These are phyloP conservation scores for Chrysanthemum lavandulifolium DNA, from an alignment of 129 eudicot genomes.

Conservation along the genomic window DNA sequence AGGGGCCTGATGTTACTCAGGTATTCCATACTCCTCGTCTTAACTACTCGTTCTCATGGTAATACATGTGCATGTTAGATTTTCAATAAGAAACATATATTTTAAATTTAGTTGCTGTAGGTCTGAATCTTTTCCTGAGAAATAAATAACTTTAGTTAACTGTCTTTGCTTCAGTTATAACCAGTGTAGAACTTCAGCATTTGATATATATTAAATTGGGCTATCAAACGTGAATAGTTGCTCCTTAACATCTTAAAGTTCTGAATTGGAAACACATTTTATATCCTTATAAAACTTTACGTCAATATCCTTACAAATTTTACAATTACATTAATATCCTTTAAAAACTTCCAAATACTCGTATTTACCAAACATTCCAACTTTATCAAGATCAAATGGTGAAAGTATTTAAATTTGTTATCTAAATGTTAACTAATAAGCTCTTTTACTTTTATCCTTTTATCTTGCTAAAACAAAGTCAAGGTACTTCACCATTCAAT, in stretches of 20 bases:
- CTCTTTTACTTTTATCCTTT: too few species aligned
- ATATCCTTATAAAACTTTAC: too few species aligned
- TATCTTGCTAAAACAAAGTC: too few species aligned
- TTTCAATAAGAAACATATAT: conserved; percentile 7
- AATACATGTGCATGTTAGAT: not conserved
- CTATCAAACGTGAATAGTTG: not conserved
- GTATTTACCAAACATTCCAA: too few species aligned
- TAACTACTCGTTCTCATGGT: not conserved
- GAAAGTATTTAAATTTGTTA: too few species aligned
- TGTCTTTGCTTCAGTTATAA: conserved; percentile 2
- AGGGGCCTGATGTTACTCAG: conserved; percentile 90
- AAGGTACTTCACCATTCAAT: too few species aligned
- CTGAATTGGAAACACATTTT: not conserved
- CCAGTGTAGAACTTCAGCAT: not conserved
- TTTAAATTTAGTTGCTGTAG: not conserved
- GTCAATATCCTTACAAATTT: too few species aligned
- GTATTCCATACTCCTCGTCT: conserved; percentile 36
- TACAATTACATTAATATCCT: too few species aligned
- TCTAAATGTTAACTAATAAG: too few species aligned
- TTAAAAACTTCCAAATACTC: too few species aligned
- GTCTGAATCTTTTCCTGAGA: conserved; percentile 16
- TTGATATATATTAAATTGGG: not conserved
- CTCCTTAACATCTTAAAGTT: not conserved
- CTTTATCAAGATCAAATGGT: too few species aligned
- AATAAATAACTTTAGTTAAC: not conserved